These are phyloP conservation scores for Leccinum rimulosum DNA, from an alignment of 768 basidiomycete species.

Conservation along the genomic window DNA sequence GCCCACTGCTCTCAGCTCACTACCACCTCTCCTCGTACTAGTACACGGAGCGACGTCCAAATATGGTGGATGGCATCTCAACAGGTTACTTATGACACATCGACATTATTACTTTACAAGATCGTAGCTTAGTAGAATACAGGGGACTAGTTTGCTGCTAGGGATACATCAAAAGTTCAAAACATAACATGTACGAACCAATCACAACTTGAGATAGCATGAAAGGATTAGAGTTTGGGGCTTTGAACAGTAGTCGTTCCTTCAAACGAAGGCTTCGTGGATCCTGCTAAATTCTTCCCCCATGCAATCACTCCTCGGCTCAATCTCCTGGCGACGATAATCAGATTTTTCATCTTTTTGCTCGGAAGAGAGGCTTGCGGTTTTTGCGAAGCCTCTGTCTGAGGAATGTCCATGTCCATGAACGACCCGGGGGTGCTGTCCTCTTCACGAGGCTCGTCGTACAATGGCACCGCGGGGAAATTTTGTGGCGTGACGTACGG, in stretches of 20 bases:
- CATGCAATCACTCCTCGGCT: conserved; percentile 30
- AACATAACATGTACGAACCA: conserved; percentile 8
- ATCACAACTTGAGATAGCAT: conserved; percentile 7
- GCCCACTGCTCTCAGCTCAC: too few species aligned
- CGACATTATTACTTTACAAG: not conserved
- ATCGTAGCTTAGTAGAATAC: not conserved
- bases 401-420: conserved; percentile 34
- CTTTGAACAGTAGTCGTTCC: not conserved
- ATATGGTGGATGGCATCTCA: too few species aligned
- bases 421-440: conserved; percentile 21
- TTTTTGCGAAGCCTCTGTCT: conserved; percentile 3
- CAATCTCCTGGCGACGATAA: conserved; percentile 22
- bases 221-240: conserved; percentile 6
- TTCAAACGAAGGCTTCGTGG: conserved; percentile 5
- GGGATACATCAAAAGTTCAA: conserved; percentile 20
- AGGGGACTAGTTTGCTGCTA: conserved; percentile 17
- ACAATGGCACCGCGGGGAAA: not conserved
- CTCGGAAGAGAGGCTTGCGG: conserved; percentile 12
- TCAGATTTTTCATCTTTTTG: conserved; percentile 20
- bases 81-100: too few species aligned
- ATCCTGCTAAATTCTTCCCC: conserved; percentile 28
- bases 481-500: not conserved
- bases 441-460: not conserved
- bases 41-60: too few species aligned
- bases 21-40: too few species aligned